These are phyloP conservation scores for Plantago ovata DNA, from an alignment of 257 asterid genomes.

Conservation along the genomic window DNA sequence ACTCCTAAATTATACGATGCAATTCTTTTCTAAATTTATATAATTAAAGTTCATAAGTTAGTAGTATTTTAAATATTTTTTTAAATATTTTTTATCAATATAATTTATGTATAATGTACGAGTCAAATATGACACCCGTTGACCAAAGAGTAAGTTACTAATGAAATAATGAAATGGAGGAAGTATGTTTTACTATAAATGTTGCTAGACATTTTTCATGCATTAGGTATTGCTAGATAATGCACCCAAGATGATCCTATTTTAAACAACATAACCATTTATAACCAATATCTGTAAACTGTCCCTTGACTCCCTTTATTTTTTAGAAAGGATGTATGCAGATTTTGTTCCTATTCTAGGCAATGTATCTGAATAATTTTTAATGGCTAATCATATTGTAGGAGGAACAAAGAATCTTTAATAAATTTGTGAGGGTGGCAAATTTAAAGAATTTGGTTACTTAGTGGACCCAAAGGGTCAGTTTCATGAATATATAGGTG, in stretches of 20 bases:
- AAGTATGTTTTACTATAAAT: conserved; percentile 4
- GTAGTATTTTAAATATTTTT: no score
- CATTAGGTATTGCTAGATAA: conserved; percentile 35
- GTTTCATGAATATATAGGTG: conserved; percentile 23
- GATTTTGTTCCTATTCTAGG: conserved; percentile 29
- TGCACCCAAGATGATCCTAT: conserved; percentile 18
- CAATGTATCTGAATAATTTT: conserved; percentile 17
- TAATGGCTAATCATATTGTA: conserved; percentile 12
- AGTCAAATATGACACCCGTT: no score
- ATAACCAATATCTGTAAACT: conserved; percentile 26
- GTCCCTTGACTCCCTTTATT: conserved; percentile 28
- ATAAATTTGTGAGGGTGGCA: conserved; percentile 4
- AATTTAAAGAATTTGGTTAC: conserved; percentile 16
- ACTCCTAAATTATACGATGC: no score
- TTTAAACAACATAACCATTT: conserved; percentile 18
- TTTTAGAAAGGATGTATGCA: conserved; percentile 7
- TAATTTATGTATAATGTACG: no score
- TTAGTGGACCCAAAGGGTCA: conserved; percentile 31
- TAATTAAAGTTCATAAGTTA: no score
- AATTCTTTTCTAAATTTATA: no score
- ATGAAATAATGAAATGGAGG: no score
- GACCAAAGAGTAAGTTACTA: no score
- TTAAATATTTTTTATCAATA: no score
- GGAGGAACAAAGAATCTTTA: conserved; percentile 3
- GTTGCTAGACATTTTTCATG: conserved; percentile 7